Base-by-base conservation (phyloP, 1,139 yeast species). In the Taiozyma sp. region DNA sequence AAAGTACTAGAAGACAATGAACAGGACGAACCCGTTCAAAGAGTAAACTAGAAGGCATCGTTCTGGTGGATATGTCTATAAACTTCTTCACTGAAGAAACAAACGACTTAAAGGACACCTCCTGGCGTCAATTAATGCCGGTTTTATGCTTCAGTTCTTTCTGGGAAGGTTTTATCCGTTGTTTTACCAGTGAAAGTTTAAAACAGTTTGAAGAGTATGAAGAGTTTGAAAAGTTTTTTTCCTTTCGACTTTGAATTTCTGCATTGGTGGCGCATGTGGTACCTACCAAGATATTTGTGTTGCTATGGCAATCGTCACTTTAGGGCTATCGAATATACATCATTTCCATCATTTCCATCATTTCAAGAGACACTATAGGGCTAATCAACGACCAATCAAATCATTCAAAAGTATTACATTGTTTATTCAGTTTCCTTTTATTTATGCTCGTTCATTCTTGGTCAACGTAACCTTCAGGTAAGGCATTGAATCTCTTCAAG, bases 401-500 rank as follows among this genome's bases (percentile, higher is more conserved):
- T 32, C 19, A 32, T 32, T 32, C 19, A 38, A n/a, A 36, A 36
- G 22, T 24, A 24, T 24, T 24, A 24, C 6, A 24, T 24, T 24
- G 27, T 24, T 24, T 6, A 24, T 6, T 24, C 27, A 24, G 8
- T 5, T 3, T 34, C 8, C 9, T 7, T 34, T 34, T 34, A 34
- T 5, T 6, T 34, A n/a, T 24, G 8, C 2, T 36, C 2, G 39
- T 36, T 36, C 39, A 38, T 22, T 38, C 41, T 19, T 38, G 41
- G 16, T 19, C n/a, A 27, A 24, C 44, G 23, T 48, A 45, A 13
- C 43, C 51, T 29, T 42, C 51, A 19, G 65, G 65, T 4, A 63
- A 41, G 19, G 64, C 62, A 36, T 70, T 70, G 58, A 75, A 78
- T 52, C 80, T 71, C 36, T 69, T 64, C 54, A 82, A 73, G 32